A percentile compares a stretch with the other conserved stretches of the same genome.
These are phyloP conservation scores for Cyberlindnera veronae DNA, from an alignment of 805 yeast genomes.

Conservation along the genomic window DNA sequence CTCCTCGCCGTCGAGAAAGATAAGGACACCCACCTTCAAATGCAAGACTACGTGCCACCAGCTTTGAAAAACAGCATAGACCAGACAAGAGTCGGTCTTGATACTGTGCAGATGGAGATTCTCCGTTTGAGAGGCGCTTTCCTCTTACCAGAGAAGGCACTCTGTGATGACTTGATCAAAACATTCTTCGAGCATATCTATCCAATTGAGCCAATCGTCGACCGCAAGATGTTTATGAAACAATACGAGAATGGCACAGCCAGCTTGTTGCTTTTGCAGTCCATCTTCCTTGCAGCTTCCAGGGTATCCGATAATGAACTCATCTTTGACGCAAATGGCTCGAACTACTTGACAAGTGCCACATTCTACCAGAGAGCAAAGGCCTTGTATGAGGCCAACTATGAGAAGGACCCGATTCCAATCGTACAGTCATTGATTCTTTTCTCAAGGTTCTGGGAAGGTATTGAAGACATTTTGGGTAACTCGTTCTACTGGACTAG, in stretches of 20 bases:
- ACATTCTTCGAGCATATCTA: conserved; percentile 62
- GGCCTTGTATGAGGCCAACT: conserved; percentile 66
- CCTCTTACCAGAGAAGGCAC: conserved; percentile 55
- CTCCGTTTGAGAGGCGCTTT: conserved; percentile 68
- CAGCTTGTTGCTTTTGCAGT: conserved; percentile 59
- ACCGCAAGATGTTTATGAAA: conserved; percentile 57
- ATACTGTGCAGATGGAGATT: conserved; percentile 62
- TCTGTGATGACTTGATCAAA: conserved; percentile 58
- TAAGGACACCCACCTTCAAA: conserved; percentile 32
- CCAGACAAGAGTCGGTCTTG: conserved; percentile 32
- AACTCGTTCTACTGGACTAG: conserved; percentile 69
- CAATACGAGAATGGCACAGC: conserved; percentile 55
- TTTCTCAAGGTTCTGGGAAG: conserved; percentile 70
- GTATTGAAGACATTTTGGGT: conserved; percentile 64
- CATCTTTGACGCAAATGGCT: conserved; percentile 41
- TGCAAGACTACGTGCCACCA: conserved; percentile 27
- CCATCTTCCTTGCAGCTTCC: conserved; percentile 67
- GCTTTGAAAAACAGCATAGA: conserved; percentile 23
- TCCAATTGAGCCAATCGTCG: conserved; percentile 66
- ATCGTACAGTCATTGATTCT: conserved; percentile 59
- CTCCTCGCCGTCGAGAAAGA: conserved; percentile 16
- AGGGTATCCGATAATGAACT: conserved; percentile 54
- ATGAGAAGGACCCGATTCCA: conserved; percentile 61
- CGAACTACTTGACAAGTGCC: conserved; percentile 48
- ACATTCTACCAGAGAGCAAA: conserved; percentile 71